Base-by-base conservation (phyloP, 2,329 filamentous ascomycete species). In the Elsinoe perseae region DNA sequence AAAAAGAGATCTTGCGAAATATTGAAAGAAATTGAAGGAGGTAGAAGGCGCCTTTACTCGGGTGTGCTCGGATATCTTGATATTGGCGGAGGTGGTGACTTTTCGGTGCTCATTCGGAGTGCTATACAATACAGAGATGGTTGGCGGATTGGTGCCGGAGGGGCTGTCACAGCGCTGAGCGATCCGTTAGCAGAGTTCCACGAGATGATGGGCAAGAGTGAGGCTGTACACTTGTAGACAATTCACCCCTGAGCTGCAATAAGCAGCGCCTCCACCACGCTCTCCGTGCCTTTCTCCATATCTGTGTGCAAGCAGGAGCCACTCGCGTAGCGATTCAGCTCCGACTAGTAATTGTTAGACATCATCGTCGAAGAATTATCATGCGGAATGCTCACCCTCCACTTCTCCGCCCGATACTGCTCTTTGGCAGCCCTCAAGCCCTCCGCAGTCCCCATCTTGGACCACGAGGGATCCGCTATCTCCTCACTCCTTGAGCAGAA, bases 1-100 rank as follows among this genome's bases (percentile, higher is more conserved):
- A 97, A 97, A 76, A 91, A 92, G 72, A 81, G 92, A 48, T 92
- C 87, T 61, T 96, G 92, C 69, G 85, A 95, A 74, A 80, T 96
- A 46, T 75, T 97, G 18, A 77, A 79, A 58, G 72, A 77, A 2
- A 78, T 95, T 40, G 91, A 95, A 70, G 72, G 71, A 16, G 68
- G 75, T 57, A 80, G 84, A 63, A 77, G 92, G 53, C 84, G 89
- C 28, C 72, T 96, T 52, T 96, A 96, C 71, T 89, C 89, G 5
- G 90, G 93, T 18, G 87, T 95, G 1, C 80, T 96, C 50, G 92
- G 92, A 0, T 97, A 95, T 70, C 80, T 95, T 68, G 91, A 95
- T 64, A 84, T 89, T 5, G 83, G 87, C 0, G 92, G 92, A 0
- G 82, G 82, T 5, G 90, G 89, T 0, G 91, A 95, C 70, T 96